Conservation (phyloP, 345 rosid genomes). For the Heritiera littoralis region DNA sequence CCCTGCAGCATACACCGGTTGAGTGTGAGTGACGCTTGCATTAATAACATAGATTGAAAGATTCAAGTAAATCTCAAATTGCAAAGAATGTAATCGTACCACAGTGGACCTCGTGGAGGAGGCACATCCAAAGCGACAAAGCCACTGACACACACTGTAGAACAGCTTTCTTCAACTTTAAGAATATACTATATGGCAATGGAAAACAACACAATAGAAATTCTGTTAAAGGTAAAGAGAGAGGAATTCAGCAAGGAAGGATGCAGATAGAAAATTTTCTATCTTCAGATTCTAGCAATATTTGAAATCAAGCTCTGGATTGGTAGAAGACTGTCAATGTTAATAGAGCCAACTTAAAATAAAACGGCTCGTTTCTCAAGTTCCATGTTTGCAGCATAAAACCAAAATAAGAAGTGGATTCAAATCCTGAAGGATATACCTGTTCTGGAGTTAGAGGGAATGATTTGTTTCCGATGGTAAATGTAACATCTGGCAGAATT, state of each 20-base stretch:
- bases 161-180: constrained; percentile 35
- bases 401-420: background rate
- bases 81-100: constrained; percentile 31
- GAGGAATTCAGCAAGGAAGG: background rate
- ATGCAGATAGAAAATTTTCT: background rate
- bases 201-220: background rate
- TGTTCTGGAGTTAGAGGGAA: constrained; percentile 53
- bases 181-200: constrained; percentile 41
- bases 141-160: constrained; percentile 50
- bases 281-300: background rate
- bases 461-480: constrained; percentile 43
- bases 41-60: background rate
- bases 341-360: background rate
- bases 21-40: background rate
- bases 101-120: constrained; percentile 58
- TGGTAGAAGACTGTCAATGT: background rate
- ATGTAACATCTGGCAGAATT: constrained; percentile 49
- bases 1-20: constrained; percentile 36
- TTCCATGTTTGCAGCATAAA: background rate
- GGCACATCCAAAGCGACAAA: constrained; percentile 49
- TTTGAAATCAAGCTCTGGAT: background rate
- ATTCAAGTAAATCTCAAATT: background rate
- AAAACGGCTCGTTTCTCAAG: background rate
- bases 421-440: constrained; percentile 26
- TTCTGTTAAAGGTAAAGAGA: background rate